Evolutionary conservation across 2,329 filamentous ascomycete genomes (phyloP).

Genomic region (Rhinocladiella similis): DNA sequence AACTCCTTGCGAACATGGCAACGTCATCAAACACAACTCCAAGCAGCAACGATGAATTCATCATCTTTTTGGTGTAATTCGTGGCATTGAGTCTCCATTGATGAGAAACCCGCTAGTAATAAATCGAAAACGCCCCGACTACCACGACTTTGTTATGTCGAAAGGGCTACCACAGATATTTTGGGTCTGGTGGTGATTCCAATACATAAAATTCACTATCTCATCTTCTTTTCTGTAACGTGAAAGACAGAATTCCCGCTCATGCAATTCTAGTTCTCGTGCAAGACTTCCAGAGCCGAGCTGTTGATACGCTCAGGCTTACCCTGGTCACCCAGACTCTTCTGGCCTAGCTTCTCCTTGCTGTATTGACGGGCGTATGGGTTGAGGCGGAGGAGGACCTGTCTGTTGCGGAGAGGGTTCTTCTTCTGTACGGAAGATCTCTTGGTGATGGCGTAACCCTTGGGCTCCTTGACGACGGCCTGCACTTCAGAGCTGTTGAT

Average conservation of each 20-base stretch:
- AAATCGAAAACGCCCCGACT: not conserved
- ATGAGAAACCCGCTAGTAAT: not conserved
- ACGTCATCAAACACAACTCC: too few species aligned
- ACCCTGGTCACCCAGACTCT: constrained; percentile 57
- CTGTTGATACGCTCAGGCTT: constrained; percentile 61
- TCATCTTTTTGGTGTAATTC: not conserved
- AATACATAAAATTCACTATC: too few species aligned
- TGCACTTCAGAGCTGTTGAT: constrained; percentile 99
- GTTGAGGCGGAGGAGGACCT: constrained; percentile 97
- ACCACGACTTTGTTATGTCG: too few species aligned
- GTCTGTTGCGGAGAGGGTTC: constrained; percentile 99
- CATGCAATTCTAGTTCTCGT: constrained; percentile 48
- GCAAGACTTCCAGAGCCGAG: constrained; percentile 54
- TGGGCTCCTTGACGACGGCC: constrained; percentile 88
- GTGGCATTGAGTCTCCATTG: not conserved
- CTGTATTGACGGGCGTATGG: constrained; percentile 91
- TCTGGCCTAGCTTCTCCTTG: constrained; percentile 78
- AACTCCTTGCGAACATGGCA: too few species aligned
- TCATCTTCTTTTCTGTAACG: too few species aligned
- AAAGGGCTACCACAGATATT: too few species aligned
- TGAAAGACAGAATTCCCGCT: not conserved
- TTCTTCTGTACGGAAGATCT: constrained; percentile 95
- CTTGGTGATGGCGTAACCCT: constrained; percentile 88
- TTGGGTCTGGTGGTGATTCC: too few species aligned
- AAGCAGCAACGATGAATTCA: too few species aligned